Percentiles rank a stretch among this genome's conserved stretches.
Conservation (phyloP, 2,329 filamentous ascomycete genomes). For the Scedosporium aurantiacum region DNA sequence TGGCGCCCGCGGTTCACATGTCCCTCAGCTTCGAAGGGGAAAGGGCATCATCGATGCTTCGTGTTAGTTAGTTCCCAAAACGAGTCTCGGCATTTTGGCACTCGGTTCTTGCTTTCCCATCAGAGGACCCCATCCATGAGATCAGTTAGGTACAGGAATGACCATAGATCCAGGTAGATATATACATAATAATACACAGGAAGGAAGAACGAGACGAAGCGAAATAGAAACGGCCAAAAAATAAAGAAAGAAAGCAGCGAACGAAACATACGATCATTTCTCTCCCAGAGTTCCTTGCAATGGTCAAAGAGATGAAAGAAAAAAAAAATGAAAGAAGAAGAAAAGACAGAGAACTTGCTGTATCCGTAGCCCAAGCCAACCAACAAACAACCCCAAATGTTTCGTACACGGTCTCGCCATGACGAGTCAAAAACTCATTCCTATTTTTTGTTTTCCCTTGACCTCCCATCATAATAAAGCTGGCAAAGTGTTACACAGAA, state of each 20-base stretch:
- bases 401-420: not conserved
- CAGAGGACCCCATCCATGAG: not conserved
- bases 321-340: not conserved
- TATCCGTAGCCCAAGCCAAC: not conserved
- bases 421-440: not conserved
- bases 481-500: not conserved
- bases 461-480: not conserved
- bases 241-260: not conserved
- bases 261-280: too few species aligned
- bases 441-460: not conserved
- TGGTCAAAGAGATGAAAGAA: not conserved
- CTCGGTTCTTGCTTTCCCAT: not conserved
- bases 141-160: not conserved
- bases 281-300: too few species aligned
- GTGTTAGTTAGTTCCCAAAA: not conserved
- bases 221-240: not conserved
- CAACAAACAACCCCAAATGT: not conserved
- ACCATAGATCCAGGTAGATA: not conserved
- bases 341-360: not conserved
- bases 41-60: too few species aligned
- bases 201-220: not conserved
- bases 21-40: too few species aligned
- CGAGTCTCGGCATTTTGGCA: not conserved
- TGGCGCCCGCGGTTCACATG: too few species aligned
- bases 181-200: constrained; percentile 2